Conservation (phyloP, 2,329 filamentous ascomycete genomes). For the Mollisia scopiformis region DNA sequence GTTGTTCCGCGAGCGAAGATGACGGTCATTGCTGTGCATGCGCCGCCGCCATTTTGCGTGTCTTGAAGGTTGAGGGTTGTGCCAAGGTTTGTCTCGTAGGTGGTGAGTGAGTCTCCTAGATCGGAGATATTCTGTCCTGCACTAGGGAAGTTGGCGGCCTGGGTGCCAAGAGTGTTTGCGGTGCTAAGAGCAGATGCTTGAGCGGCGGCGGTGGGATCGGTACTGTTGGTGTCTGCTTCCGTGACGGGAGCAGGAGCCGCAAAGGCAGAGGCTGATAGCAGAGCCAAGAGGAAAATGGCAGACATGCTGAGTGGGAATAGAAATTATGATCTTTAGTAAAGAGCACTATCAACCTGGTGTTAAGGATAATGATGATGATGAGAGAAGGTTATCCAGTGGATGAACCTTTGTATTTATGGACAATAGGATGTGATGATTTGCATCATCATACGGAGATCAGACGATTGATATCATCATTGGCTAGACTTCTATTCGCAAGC, state of each 20-base stretch:
- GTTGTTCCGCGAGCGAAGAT: constrained; percentile 59
- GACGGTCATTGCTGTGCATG: constrained; percentile 14
- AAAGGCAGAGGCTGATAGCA: not conserved
- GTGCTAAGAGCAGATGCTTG: not conserved
- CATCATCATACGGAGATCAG: not conserved
- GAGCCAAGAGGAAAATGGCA: not conserved
- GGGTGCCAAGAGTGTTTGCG: constrained; percentile 4
- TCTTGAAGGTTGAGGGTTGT: constrained; percentile 2
- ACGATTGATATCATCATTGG: not conserved
- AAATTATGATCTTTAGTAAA: not conserved
- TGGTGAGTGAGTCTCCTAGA: constrained; percentile 4
- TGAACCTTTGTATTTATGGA: not conserved
- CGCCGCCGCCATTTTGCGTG: not conserved
- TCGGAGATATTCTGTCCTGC: constrained; percentile 5
- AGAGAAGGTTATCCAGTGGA: no score
- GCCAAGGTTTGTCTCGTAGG: constrained; percentile 1
- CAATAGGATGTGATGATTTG: not conserved
- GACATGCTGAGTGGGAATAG: not conserved
- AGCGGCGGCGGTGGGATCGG: not conserved
- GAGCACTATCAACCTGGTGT: not conserved
- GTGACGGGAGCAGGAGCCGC: not conserved
- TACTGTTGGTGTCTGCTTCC: not conserved
- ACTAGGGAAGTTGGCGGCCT: not conserved
- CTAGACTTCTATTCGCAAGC: not conserved
- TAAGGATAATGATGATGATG: not conserved